Conservation (phyloP, 2,329 filamentous ascomycete genomes). For the Botryotinia globosa region DNA sequence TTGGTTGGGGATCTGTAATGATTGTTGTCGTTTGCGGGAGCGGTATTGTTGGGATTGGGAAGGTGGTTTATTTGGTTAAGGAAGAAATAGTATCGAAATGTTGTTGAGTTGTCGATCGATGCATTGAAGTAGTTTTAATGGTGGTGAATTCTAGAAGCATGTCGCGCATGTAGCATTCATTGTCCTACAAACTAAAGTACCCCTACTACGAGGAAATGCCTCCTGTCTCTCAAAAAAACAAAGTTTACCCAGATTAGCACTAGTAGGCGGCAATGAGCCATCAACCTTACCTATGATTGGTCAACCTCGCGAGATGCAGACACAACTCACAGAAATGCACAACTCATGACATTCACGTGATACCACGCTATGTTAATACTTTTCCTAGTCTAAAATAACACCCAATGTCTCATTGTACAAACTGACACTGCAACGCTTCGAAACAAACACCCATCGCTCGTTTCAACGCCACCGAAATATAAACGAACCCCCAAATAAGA, state of each 20-base stretch:
- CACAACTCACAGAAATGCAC: not conserved
- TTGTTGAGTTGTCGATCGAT: not conserved
- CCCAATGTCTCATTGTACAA: conserved; percentile 4
- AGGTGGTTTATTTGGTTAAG: not conserved
- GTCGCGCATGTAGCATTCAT: not conserved
- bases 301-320: conserved; percentile 9
- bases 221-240: not conserved
- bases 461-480: conserved; percentile 5
- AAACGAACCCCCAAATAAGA: conserved; percentile 4
- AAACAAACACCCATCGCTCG: not conserved
- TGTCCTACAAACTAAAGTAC: not conserved
- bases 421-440: not conserved
- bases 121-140: not conserved
- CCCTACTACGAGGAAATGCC: not conserved
- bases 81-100: not conserved
- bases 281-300: not conserved
- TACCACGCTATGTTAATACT: not conserved
- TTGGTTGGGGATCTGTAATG: not conserved
- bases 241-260: not conserved
- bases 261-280: not conserved
- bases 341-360: conserved; percentile 14
- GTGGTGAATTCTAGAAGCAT: not conserved
- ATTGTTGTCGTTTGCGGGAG: not conserved
- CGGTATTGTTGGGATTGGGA: not conserved
- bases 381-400: not conserved